Conservation (phyloP, 257 asterid species). For the Solanum etuberosum region DNA sequence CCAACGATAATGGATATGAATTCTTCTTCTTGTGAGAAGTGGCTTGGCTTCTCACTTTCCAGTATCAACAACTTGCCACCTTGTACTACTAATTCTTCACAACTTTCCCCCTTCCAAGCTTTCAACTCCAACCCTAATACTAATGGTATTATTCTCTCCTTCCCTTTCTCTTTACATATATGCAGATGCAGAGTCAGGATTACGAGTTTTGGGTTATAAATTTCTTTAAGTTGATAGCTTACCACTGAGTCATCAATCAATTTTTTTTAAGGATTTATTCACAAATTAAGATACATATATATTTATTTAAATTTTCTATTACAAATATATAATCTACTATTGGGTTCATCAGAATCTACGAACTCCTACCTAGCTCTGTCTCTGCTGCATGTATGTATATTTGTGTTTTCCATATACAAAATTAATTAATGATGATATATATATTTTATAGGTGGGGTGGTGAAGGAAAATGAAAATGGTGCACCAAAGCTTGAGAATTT, state of each 20-base stretch:
- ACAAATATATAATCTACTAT: too few species aligned
- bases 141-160: not conserved
- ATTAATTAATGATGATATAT: not conserved
- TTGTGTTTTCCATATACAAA: not conserved
- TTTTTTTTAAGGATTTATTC: too few species aligned
- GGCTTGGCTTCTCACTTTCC: constrained; percentile 91
- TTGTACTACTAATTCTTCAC: constrained; percentile 1
- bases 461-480: constrained; percentile 10
- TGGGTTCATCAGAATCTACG: not conserved
- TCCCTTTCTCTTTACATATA: not conserved
- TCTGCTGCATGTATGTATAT: not conserved
- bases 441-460: not conserved
- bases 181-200: not conserved
- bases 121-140: constrained; percentile 23
- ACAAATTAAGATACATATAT: too few species aligned
- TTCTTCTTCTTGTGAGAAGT: constrained; percentile 48
- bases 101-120: constrained; percentile 34
- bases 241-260: too few species aligned
- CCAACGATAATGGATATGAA: constrained; percentile 35
- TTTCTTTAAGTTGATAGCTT: too few species aligned
- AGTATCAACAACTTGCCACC: constrained; percentile 2
- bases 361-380: too few species aligned
- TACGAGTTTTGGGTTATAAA: not conserved
- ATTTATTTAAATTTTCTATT: too few species aligned
- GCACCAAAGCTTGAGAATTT: constrained; percentile 70